phyloP scores from a whole-genome alignment of 495 filamentous ascomycete species.

The Wilcoxina mikolae region DNA sequence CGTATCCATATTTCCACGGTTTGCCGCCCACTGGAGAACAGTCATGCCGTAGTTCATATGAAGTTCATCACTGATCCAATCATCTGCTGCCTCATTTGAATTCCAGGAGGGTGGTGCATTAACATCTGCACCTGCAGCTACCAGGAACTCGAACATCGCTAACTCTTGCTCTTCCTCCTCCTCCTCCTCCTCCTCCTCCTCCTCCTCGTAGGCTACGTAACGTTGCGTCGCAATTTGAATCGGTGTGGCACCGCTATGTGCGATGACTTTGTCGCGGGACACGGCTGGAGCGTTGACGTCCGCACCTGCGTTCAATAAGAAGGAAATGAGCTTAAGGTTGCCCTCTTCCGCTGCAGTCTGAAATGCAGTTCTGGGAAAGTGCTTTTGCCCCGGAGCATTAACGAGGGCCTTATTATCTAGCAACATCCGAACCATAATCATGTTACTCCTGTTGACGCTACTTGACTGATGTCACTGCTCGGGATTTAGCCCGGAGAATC shows the following conservation, averaged over 20 bases:
- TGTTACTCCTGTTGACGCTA: too few relatives aligned
- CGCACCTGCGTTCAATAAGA: slow-evolving; percentile 16
- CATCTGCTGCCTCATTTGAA: not conserved
- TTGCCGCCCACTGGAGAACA: slow-evolving; percentile 3
- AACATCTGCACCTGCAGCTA: slow-evolving; percentile 8
- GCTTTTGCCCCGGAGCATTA: too few relatives aligned
- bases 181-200: too few relatives aligned
- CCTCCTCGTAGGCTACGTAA: too few relatives aligned
- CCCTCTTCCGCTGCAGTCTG: too few relatives aligned
- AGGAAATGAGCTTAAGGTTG: too few relatives aligned
- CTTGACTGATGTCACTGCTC: too few relatives aligned
- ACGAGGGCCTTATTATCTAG: too few relatives aligned
- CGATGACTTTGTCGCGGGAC: not conserved
- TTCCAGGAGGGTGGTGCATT: slow-evolving; percentile 10
- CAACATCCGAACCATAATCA: too few relatives aligned
- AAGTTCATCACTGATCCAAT: not conserved
- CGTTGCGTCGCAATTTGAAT: not conserved
- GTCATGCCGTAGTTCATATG: slow-evolving; percentile 4
- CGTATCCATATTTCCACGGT: not conserved
- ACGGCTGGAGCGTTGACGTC: slow-evolving; percentile 33
- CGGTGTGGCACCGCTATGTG: not conserved
- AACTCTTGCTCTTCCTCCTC: too few relatives aligned
- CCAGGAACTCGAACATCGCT: not conserved
- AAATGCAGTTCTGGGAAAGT: too few relatives aligned
- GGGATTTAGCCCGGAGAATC: too few relatives aligned